Base-by-base conservation (phyloP, 2,329 filamentous ascomycete species). In the Chaetomium sp. region DNA sequence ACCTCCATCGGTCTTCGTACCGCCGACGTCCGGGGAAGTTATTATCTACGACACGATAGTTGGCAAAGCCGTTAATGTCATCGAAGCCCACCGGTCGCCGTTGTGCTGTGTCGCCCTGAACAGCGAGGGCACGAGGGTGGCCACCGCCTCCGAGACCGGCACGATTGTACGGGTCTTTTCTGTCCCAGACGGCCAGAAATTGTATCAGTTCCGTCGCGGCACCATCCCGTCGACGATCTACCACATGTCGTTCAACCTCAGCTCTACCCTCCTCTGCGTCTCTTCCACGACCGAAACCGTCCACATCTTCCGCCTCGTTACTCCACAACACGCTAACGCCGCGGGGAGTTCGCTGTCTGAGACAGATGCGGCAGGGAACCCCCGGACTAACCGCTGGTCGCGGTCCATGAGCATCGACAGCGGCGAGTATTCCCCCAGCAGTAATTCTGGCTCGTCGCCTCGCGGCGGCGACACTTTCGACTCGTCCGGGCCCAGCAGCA, bases 221-320 rank as follows among this genome's bases (percentile, higher is more conserved):
- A 96, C 92, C 2, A 96, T 96, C 71, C 94, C 94, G 0, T 91
- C 91, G 1, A 87, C 89, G 42, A 99, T 99, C 64, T 96, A 91
- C 74, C 95, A 91, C 81, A 96, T 99, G 91, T 95, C 91, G 1
- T 99, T 99, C 74, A 99, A 99, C 71, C 85, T 91, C 49, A 91
- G 88, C 57, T 95, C 91, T 2, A 96, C 91, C 1, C 78, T 99
- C 9, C 81, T 99, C 38, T 96, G 91, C 67, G 91, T 99, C 42
- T 97, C 94, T 5, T 97, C 92, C 3, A 91, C 91, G 1, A 95
- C 91, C 0, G 94, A 99, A 67, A 99, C 94, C 0, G 87, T 99
- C 8, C 94, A 99, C 69, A 91, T 99, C 51, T 99, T 99, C 76
- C 89, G 91, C 53, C 79, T 99, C 19, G 77, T 76, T 52, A 76